phyloP scores from a whole-genome alignment of 2,329 filamentous ascomycete genomes.

The Colletotrichum incanum region DNA sequence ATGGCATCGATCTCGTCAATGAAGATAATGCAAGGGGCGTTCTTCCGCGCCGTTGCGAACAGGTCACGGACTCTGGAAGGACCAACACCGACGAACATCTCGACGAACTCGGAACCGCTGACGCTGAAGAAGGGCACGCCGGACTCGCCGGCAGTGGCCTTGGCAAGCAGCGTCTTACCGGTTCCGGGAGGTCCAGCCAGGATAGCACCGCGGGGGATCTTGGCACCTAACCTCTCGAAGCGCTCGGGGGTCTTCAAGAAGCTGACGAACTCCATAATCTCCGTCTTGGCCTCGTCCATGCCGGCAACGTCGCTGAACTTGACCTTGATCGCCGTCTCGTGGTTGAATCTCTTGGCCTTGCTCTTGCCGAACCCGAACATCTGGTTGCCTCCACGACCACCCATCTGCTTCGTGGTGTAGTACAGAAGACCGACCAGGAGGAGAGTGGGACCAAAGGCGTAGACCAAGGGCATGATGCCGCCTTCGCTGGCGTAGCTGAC shows the following conservation, averaged over 20 bases:
- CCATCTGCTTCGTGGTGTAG: slow-evolving; percentile 84
- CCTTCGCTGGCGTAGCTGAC: slow-evolving; percentile 89
- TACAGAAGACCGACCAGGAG: slow-evolving; percentile 87
- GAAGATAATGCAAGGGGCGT: slow-evolving; percentile 98
- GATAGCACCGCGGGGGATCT: slow-evolving; percentile 97
- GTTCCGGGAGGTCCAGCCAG: slow-evolving; percentile 98
- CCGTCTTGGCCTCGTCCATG: slow-evolving; percentile 97
- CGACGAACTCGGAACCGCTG: slow-evolving; percentile 98
- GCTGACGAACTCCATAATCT: slow-evolving; percentile 99
- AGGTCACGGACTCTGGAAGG: slow-evolving; percentile 95
- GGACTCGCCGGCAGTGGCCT: slow-evolving; percentile 97
- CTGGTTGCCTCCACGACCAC: slow-evolving; percentile 79
- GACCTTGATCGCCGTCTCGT: slow-evolving; percentile 95
- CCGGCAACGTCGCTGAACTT: slow-evolving; percentile 98
- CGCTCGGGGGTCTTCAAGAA: slow-evolving; percentile 95
- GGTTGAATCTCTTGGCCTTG: slow-evolving; percentile 96
- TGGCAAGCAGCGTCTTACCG: slow-evolving; percentile 96
- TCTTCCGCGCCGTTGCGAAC: slow-evolving; percentile 95
- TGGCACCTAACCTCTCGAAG: slow-evolving; percentile 94
- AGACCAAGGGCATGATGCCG: slow-evolving; percentile 79
- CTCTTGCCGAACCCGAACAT: slow-evolving; percentile 98
- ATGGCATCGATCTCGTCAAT: slow-evolving; percentile 99
- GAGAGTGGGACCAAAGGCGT: slow-evolving; percentile 87
- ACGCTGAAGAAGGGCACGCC: slow-evolving; percentile 98
- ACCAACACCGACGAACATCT: slow-evolving; percentile 99